Conservation (phyloP, 2,329 filamentous ascomycete genomes). For the Aspergillus fumigatiaffinis region DNA sequence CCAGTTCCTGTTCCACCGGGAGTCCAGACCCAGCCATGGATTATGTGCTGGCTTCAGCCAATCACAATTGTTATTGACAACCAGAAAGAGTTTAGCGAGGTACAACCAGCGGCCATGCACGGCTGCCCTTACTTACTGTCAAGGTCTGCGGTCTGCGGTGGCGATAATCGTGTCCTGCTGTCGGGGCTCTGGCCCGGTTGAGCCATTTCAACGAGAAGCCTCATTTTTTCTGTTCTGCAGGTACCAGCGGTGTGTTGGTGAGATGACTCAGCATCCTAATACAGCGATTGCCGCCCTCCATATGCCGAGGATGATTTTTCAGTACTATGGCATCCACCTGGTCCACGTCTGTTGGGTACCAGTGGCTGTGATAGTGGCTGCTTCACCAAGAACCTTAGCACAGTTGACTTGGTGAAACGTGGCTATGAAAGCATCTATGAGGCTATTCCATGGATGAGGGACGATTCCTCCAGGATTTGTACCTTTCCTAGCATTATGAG, state of each 20-base stretch:
- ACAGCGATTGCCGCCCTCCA: neutral
- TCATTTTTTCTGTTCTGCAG: neutral
- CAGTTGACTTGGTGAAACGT: neutral
- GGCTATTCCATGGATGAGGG: neutral
- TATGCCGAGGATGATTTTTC: neutral
- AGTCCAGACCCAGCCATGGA: neutral
- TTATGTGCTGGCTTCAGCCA: neutral
- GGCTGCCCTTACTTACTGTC: neutral
- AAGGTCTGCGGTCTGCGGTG: neutral
- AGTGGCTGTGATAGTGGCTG: neutral
- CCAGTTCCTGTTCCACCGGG: neutral
- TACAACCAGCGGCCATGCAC: neutral
- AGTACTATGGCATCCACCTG: neutral
- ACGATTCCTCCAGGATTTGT: too few relatives aligned
- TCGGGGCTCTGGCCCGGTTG: neutral
- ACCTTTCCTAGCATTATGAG: too few relatives aligned
- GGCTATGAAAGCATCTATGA: neutral
- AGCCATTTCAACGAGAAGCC: neutral
- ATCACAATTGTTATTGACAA: neutral
- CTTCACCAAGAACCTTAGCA: neutral
- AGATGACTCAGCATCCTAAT: neutral
- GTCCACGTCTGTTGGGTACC: neutral
- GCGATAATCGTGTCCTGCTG: neutral
- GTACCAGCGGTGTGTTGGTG: neutral
- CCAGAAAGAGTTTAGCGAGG: neutral